A percentile compares a stretch with the other conserved stretches of the same genome.
phyloP scores from a whole-genome alignment of 1,284 basidiomycete genomes.

The Cystobasidiaceae sp. region DNA sequence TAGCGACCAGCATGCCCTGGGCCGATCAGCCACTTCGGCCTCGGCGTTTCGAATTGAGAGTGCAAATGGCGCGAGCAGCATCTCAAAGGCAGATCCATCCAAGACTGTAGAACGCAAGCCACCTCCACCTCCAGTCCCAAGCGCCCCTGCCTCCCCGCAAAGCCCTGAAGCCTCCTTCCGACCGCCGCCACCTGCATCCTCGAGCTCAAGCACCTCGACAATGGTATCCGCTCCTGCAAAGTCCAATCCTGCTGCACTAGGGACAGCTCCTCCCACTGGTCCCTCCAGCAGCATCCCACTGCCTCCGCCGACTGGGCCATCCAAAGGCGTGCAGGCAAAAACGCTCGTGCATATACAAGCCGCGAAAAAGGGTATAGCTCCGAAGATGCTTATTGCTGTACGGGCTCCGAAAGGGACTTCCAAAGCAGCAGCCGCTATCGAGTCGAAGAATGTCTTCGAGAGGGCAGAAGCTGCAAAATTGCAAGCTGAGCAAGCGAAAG shows the following conservation, averaged over 20 bases:
- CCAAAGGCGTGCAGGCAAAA: background rate
- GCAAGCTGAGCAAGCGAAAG: background rate
- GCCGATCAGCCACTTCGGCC: too few relatives aligned
- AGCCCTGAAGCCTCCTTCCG: background rate
- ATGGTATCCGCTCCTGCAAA: background rate
- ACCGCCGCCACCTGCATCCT: background rate
- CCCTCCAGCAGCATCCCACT: background rate
- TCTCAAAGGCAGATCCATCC: background rate
- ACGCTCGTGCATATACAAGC: background rate
- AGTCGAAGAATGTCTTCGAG: constrained; percentile 16
- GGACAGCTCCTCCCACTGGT: background rate
- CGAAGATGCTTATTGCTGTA: background rate
- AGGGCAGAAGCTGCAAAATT: background rate
- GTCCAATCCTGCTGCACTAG: too few relatives aligned
- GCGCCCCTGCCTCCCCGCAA: background rate
- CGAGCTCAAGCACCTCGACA: background rate
- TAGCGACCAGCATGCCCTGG: too few relatives aligned
- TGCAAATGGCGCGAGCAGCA: background rate
- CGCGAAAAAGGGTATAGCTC: background rate
- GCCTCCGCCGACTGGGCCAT: background rate
- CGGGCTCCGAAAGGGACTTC: background rate
- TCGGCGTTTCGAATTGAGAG: too few relatives aligned
- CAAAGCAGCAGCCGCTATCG: background rate
- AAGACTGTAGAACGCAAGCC: background rate
- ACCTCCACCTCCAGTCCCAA: background rate